A percentile compares a stretch with the other conserved stretches of the same genome.
phyloP scores from a whole-genome alignment of 257 asterid species.

The Lantana camara region DNA sequence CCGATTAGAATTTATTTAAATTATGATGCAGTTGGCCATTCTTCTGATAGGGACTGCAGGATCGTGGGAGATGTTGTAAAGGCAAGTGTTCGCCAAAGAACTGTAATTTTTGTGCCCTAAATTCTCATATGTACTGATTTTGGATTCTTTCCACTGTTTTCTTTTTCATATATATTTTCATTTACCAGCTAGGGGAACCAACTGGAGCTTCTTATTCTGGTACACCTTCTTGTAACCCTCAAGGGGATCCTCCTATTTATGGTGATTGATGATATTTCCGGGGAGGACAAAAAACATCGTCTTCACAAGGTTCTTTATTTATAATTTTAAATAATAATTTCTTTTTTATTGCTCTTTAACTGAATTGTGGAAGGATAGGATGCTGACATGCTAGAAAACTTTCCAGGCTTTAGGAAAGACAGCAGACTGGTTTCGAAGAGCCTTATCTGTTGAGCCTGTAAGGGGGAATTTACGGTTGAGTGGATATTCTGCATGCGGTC shows the following conservation, averaged over 20 bases:
- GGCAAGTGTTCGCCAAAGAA: constrained; percentile 42
- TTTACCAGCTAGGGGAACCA: constrained; percentile 73
- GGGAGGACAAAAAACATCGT: constrained; percentile 70
- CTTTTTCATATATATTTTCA: no score
- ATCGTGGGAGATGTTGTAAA: constrained; percentile 67
- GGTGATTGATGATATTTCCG: constrained; percentile 82
- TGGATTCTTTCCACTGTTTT: neutral
- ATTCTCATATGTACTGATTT: constrained; percentile 4
- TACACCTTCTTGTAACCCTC: constrained; percentile 75
- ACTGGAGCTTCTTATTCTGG: constrained; percentile 71
- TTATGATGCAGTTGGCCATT: constrained; percentile 91
- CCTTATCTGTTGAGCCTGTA: constrained; percentile 77
- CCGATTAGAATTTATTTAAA: constrained; percentile 78
- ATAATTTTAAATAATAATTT: neutral
- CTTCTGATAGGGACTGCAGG: constrained; percentile 78
- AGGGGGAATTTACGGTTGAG: constrained; percentile 73
- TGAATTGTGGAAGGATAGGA: constrained; percentile 3
- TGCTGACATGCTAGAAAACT: constrained; percentile 9
- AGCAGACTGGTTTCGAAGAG: constrained; percentile 74
- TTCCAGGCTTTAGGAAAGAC: constrained; percentile 77
- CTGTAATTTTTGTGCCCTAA: neutral
- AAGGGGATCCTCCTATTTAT: constrained; percentile 68
- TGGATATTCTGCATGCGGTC: constrained; percentile 88
- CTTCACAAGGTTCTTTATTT: constrained; percentile 63
- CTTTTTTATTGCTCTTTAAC: constrained; percentile 2